phyloP scores from a whole-genome alignment of 768 basidiomycete species.

The Leccinum subtestaceum region DNA sequence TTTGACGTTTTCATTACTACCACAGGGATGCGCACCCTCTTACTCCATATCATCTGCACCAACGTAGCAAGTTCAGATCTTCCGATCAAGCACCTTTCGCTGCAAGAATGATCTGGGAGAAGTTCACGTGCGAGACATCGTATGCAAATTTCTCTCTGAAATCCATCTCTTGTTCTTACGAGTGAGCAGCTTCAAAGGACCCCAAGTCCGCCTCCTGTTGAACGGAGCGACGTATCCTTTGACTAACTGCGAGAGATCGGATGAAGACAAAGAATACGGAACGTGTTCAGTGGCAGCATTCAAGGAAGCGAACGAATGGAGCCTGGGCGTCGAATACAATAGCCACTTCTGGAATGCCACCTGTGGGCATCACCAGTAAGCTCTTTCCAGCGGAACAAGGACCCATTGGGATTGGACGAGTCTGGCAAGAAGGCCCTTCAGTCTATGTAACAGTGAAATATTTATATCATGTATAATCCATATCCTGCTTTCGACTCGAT shows the following conservation, averaged over 20 bases:
- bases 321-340: conserved; percentile 27
- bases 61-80: conserved; percentile 35
- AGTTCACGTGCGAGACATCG: conserved; percentile 37
- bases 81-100: conserved; percentile 40
- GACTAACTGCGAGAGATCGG: conserved; percentile 29
- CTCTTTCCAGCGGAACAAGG: too few species aligned
- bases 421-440: not conserved
- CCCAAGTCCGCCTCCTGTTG: conserved; percentile 41
- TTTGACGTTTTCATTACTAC: not conserved
- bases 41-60: conserved; percentile 22
- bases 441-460: not conserved
- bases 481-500: not conserved
- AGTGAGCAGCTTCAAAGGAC: conserved; percentile 26
- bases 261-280: conserved; percentile 32
- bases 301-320: conserved; percentile 27
- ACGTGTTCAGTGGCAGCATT: conserved; percentile 38
- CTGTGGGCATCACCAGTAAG: conserved; percentile 14
- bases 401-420: too few species aligned
- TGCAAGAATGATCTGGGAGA: conserved; percentile 45
- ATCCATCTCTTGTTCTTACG: not conserved
- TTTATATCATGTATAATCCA: not conserved
- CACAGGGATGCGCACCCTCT: conserved; percentile 34
- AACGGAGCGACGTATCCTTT: conserved; percentile 40
- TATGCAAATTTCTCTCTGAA: conserved; percentile 8
- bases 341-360: conserved; percentile 36